Percentiles rank a stretch among this genome's conserved stretches.
These are phyloP conservation scores for Coriaria nepalensis DNA, from an alignment of 306 rosid genomes.

Conservation along the genomic window DNA sequence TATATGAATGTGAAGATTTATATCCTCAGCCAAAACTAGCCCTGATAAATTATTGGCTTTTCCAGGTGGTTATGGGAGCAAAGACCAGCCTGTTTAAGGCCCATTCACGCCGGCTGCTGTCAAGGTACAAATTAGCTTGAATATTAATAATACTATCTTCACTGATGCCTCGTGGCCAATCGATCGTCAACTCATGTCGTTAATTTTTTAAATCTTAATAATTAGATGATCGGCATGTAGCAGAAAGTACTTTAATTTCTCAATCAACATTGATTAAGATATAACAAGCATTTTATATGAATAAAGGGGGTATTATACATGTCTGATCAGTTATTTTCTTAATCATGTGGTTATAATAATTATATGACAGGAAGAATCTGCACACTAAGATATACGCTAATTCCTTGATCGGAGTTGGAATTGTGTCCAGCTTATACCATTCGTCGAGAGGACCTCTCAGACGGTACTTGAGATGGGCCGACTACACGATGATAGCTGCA, in stretches of 20 bases:
- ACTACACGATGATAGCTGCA: slow-evolving; percentile 92
- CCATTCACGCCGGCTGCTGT: slow-evolving; percentile 43
- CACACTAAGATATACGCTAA: slow-evolving; percentile 77
- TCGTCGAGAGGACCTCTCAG: slow-evolving; percentile 67
- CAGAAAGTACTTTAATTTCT: slow-evolving; percentile 77
- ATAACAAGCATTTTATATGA: too few relatives aligned
- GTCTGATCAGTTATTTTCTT: slow-evolving; percentile 8
- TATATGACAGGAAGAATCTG: slow-evolving; percentile 54
- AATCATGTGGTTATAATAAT: background rate
- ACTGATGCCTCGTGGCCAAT: too few relatives aligned
- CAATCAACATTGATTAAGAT: background rate
- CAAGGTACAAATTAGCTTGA: slow-evolving; percentile 37
- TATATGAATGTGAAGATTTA: too few relatives aligned
- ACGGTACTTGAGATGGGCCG: slow-evolving; percentile 75
- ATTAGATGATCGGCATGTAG: slow-evolving; percentile 58
- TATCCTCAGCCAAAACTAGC: too few relatives aligned
- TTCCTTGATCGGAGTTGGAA: slow-evolving; percentile 95
- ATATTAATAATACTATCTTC: too few relatives aligned
- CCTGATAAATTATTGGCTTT: background rate
- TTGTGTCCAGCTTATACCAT: slow-evolving; percentile 88
- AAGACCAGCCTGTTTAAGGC: slow-evolving; percentile 69
- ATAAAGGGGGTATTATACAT: background rate
- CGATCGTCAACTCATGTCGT: too few relatives aligned
- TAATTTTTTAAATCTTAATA: background rate
- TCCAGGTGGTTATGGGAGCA: slow-evolving; percentile 74